A percentile compares a stretch with the other conserved stretches of the same genome.
Conservation (phyloP, 345 rosid species). For the Euclidium syriacum region DNA sequence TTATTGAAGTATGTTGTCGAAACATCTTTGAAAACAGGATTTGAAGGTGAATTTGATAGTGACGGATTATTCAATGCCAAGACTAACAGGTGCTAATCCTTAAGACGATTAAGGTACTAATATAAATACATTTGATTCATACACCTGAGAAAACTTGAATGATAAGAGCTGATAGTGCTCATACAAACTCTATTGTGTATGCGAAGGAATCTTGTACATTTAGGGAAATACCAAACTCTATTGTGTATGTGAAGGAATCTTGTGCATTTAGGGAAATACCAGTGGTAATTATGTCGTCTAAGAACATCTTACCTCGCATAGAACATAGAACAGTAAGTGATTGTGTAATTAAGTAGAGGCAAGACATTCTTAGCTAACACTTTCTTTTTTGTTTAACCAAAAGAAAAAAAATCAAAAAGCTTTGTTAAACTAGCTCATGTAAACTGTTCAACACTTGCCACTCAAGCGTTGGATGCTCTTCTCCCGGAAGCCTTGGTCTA, state of each 20-base stretch:
- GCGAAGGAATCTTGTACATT: slow-evolving; percentile 60
- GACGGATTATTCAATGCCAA: slow-evolving; percentile 85
- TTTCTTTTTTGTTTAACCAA: no score
- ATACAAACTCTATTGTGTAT: background rate
- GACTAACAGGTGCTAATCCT: slow-evolving; percentile 81
- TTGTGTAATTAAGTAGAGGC: no score
- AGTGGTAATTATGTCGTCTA: slow-evolving; percentile 82
- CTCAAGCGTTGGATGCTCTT: background rate
- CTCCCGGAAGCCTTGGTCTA: background rate
- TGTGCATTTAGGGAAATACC: slow-evolving; percentile 64
- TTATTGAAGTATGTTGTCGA: background rate
- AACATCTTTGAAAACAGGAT: slow-evolving; percentile 34
- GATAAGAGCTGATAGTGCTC: background rate
- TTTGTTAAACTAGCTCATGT: background rate
- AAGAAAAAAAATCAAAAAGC: background rate
- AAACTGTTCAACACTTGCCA: background rate
- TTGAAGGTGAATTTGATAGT: slow-evolving; percentile 76
- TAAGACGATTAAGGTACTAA: slow-evolving; percentile 59
- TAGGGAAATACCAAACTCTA: slow-evolving; percentile 62
- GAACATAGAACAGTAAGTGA: slow-evolving; percentile 58
- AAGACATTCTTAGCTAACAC: no score
- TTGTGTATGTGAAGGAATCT: slow-evolving; percentile 45
- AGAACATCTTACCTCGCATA: slow-evolving; percentile 62
- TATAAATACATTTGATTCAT: background rate
- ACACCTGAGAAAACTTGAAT: background rate